Base-by-base conservation (phyloP, 2,329 filamentous ascomycete species). In the Apiospora malaysiana region DNA sequence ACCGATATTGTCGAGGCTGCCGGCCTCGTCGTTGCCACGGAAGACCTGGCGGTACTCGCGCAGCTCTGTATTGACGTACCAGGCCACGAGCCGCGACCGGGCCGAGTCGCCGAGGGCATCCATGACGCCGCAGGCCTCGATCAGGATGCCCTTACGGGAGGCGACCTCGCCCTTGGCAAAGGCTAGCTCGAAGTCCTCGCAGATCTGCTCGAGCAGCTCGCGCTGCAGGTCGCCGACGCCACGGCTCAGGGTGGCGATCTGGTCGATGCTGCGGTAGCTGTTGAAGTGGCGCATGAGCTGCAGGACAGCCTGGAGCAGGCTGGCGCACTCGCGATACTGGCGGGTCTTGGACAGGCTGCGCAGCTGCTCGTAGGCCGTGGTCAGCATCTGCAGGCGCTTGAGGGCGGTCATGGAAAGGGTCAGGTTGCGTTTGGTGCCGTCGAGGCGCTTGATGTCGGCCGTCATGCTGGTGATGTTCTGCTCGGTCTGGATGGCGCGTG, bases 261-360 rank as follows among this genome's bases (percentile, higher is more conserved):
- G 96, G 80, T 98, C 95, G 76, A 99, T 98, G 76, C 94, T 97
- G 71, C 96, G 88, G 81, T 98, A 99, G 82, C 94, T 97, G 84
- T 97, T 97, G 88, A 99, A 99, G 83, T 99, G 95, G 75, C 93
- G 93, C 93, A 98, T 98, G 65, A 99, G 90, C 87, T 99, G 96
- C 71, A 99, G 89, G 43, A 99, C 96, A 12, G 96, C 96, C 83
- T 97, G 94, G 71, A 99, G 86, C 72, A 99, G 86, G 77, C 97
- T 94, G 21, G 95, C 95, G 79, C 96, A 98, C 81, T 99, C 96
- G 74, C 94, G 88, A 81, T 99, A 99, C 81, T 99, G 96, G 70
- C 95, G 88, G 46, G 93, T 92, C 82, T 93, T 93, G 75, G 93
- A 92, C 75, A 98, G 85, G 2, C 91, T 93, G 71, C 93, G 89